These are phyloP conservation scores for Cryptococcus sp. DNA, from an alignment of 1,284 basidiomycete genomes.

Conservation along the genomic window DNA sequence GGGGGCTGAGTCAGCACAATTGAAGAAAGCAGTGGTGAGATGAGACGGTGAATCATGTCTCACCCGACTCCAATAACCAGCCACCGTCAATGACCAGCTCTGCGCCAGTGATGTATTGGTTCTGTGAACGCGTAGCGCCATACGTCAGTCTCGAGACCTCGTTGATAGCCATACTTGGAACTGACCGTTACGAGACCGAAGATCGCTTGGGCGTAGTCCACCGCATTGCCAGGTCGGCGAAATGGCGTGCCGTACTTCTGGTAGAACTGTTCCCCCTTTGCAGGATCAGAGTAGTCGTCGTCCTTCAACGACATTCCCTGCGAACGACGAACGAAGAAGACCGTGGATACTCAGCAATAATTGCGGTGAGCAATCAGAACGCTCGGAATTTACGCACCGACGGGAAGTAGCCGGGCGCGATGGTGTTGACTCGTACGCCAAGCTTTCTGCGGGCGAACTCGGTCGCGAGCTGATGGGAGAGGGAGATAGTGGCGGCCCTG, in stretches of 20 bases:
- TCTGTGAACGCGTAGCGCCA: slow-evolving; percentile 17
- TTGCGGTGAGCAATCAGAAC: no score
- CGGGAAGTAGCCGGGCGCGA: slow-evolving; percentile 48
- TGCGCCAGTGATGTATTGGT: slow-evolving; percentile 49
- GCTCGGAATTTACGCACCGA: slow-evolving; percentile 21
- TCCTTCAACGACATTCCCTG: slow-evolving; percentile 48
- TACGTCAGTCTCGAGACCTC: background rate
- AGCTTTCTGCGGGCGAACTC: slow-evolving; percentile 44
- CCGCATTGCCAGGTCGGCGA: slow-evolving; percentile 44
- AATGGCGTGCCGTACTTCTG: slow-evolving; percentile 46
- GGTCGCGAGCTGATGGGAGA: slow-evolving; percentile 42
- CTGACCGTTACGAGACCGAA: slow-evolving; percentile 41
- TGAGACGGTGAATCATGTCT: slow-evolving; percentile 3
- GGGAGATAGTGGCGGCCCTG: slow-evolving; percentile 43
- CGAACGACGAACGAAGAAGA: no score
- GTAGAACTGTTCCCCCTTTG: slow-evolving; percentile 26
- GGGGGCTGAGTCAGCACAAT: no score
- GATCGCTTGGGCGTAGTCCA: slow-evolving; percentile 50
- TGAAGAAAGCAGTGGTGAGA: no score
- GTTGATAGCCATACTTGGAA: background rate
- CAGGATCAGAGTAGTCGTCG: slow-evolving; percentile 4
- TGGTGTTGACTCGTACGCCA: slow-evolving; percentile 44
- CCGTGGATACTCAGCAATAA: no score
- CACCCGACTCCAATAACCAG: slow-evolving; percentile 44
- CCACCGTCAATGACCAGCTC: slow-evolving; percentile 50